Percentiles rank a stretch among this genome's conserved stretches.
Conservation (phyloP, 75 land plant species). For the Pinus taeda region DNA sequence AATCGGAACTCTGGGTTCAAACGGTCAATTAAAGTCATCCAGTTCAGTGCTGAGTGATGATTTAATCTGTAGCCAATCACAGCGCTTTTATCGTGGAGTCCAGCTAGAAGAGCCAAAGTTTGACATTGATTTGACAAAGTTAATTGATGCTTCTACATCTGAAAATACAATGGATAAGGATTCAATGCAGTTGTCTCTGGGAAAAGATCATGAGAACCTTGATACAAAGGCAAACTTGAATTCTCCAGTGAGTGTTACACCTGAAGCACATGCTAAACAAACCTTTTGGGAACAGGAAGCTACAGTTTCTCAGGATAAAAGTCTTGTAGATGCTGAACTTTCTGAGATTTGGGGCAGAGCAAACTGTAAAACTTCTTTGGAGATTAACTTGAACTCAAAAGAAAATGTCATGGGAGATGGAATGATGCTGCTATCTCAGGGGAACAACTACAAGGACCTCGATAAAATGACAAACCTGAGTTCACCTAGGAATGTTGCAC, state of each 20-base stretch:
- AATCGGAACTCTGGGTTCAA: background rate
- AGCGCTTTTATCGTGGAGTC: background rate
- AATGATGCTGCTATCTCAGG: background rate
- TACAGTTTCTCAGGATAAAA: background rate
- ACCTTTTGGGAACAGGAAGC: background rate
- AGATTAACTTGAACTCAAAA: background rate
- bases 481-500: background rate
- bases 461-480: background rate
- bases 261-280: background rate
- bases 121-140: background rate
- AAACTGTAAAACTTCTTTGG: background rate
- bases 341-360: background rate
- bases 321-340: background rate
- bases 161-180: background rate
- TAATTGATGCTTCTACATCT: background rate
- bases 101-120: background rate
- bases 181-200: background rate
- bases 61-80: background rate
- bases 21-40: background rate
- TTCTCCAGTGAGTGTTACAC: background rate
- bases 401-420: background rate
- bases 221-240: slow-evolving; percentile 1
- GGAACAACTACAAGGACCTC: background rate
- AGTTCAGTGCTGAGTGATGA: background rate
- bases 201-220: background rate